These are phyloP conservation scores for Epichloe elymi DNA, from an alignment of 2,329 filamentous ascomycete species.

Conservation along the genomic window DNA sequence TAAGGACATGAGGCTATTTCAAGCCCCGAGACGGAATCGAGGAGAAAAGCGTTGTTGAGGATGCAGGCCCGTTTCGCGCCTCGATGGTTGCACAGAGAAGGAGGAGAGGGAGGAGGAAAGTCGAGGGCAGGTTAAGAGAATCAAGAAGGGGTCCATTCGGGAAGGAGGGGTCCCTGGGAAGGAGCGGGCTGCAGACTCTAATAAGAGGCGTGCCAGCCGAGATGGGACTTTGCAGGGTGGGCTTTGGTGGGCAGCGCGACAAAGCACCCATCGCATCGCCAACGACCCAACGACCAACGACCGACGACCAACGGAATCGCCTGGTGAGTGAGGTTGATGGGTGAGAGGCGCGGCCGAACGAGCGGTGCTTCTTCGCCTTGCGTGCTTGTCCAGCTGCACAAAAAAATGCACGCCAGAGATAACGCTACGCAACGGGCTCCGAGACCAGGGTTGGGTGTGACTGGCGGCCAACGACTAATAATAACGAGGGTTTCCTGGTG, in stretches of 20 bases:
- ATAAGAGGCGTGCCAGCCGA: background rate
- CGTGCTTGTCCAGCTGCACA: background rate
- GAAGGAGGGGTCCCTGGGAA: conserved; percentile 4
- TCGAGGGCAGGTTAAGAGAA: background rate
- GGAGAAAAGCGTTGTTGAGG: background rate
- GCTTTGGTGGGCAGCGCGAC: too few species aligned
- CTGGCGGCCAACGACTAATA: background rate
- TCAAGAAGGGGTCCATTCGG: conserved; percentile 4
- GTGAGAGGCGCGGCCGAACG: too few species aligned
- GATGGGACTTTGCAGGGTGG: background rate
- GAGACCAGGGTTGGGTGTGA: background rate
- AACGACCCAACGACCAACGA: too few species aligned
- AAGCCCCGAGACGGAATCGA: background rate
- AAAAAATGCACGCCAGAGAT: background rate
- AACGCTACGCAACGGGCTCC: background rate
- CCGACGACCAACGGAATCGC: too few species aligned
- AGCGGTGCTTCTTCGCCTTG: background rate
- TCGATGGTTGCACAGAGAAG: conserved; percentile 5
- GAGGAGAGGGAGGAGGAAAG: background rate
- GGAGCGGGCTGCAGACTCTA: conserved; percentile 1
- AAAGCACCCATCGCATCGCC: too few species aligned
- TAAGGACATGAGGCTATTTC: conserved; percentile 4
- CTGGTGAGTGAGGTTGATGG: too few species aligned
- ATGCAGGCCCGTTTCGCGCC: background rate
- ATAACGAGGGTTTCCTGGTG: background rate